Evolutionary conservation across 2,329 filamentous ascomycete genomes (phyloP), one percentile per base, ranked within the genome.

Genomic region (Emergomyces orientalis): DNA sequence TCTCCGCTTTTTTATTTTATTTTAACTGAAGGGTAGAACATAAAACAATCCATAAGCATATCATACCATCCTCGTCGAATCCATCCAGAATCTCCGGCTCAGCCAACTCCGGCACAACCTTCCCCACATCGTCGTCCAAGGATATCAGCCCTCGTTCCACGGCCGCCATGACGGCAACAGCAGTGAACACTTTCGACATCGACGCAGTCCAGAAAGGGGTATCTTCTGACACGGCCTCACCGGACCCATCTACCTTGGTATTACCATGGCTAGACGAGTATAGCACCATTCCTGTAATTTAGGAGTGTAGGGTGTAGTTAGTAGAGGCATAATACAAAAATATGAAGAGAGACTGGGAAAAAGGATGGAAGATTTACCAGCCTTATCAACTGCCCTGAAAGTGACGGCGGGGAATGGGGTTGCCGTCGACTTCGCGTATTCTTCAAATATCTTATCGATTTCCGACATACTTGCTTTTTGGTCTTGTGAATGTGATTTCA

Each of bases 151-250:
- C 58, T 5, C 41, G 41, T 14, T 60, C 58, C 2, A 60, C 43
- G 30, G 27, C 58, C 30, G 51, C 34, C 58, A 60, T 60, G 27
- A 25, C 58, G 19, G 58, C 58, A 19, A 49, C 27, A n/a, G 58
- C 58, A 5, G 58, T 60, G 43, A 60, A 60, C 19, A 60, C n/a
- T 45, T 51, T 60, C 7, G 25, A 22, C 57, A 64, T 66, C n/a
- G 63, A 67, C 25, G 68, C 67, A n/a, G 67, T 68, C 65, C 65
- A 68, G 54, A 68, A 68, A 4, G 65, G 65, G n/a, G 64, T 62
- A 37, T 56, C 54, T 39, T 56, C 30, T 14, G 54, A 32, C 66
- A 69, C 63, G 13, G 68, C 63, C 17, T 65, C 22, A 4, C 58
- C 58, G 3, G 43, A 32, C 9, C 43, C 43, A 14, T 60, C 58